These are phyloP conservation scores for Lotus japonicus DNA, from an alignment of 306 rosid species.

Conservation along the genomic window DNA sequence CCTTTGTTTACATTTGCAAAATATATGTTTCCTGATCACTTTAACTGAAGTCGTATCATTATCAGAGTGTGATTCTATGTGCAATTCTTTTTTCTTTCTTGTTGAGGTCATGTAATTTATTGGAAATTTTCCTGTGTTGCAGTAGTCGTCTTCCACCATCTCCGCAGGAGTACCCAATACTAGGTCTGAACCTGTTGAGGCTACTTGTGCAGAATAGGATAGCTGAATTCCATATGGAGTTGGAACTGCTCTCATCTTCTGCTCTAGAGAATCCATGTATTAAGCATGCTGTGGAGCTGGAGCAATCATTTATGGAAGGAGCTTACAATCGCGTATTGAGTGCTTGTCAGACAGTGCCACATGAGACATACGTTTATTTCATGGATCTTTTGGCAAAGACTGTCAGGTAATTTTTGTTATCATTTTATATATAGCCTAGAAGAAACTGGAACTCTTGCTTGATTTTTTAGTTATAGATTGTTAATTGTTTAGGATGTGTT, in stretches of 20 bases:
- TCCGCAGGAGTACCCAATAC: constrained; percentile 78
- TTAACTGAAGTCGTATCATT: neutral
- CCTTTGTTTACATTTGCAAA: neutral
- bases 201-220: constrained; percentile 96
- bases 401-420: constrained; percentile 56
- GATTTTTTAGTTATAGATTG: neutral
- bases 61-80: neutral
- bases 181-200: constrained; percentile 95
- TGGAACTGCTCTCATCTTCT: constrained; percentile 73
- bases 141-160: constrained; percentile 77
- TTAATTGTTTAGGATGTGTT: neutral
- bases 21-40: neutral
- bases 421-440: neutral
- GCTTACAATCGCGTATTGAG: constrained; percentile 95
- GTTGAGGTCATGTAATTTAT: neutral
- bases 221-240: constrained; percentile 95
- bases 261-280: constrained; percentile 94
- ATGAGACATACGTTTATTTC: constrained; percentile 79
- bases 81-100: neutral
- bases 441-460: neutral
- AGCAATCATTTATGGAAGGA: constrained; percentile 99
- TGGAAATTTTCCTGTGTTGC: constrained; percentile 27
- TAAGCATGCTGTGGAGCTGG: constrained; percentile 95
- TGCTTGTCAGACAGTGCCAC: constrained; percentile 92
- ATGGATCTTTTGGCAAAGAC: constrained; percentile 99